phyloP scores from a whole-genome alignment of 108 stramenopile species.

The Pseudonitzschia pungens region DNA sequence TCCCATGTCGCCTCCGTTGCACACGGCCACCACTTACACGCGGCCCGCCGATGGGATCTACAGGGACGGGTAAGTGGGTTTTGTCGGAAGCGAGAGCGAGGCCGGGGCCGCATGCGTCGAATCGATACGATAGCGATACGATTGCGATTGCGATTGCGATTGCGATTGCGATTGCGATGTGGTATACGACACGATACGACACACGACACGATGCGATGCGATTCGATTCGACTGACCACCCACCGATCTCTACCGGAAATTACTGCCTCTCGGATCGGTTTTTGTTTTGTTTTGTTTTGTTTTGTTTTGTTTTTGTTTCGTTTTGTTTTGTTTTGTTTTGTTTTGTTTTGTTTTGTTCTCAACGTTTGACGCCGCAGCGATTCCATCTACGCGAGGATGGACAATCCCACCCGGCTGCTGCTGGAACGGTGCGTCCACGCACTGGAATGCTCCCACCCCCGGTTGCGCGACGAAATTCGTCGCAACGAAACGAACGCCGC shows the following conservation, averaged over 20 bases:
- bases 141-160: too few species aligned
- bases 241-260: too few species aligned
- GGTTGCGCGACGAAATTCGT: neutral
- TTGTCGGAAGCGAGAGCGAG: too few species aligned
- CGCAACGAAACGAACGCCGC: neutral
- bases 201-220: too few species aligned
- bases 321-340: neutral
- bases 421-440: constrained; percentile 58
- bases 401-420: constrained; percentile 77
- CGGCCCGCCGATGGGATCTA: constrained; percentile 73
- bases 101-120: too few species aligned
- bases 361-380: constrained; percentile 12
- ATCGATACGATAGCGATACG: too few species aligned
- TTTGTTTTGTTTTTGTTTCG: neutral
- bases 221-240: too few species aligned
- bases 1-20: constrained; percentile 76
- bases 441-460: constrained; percentile 48
- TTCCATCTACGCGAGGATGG: constrained; percentile 62
- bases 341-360: neutral
- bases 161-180: too few species aligned
- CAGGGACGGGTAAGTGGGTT: constrained; percentile 20
- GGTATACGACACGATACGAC: too few species aligned
- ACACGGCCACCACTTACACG: constrained; percentile 76
- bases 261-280: neutral
- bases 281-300: neutral